These are phyloP conservation scores for Plasmodium knowlesi DNA, from an alignment of 169 alveolate species.

Conservation along the genomic window DNA sequence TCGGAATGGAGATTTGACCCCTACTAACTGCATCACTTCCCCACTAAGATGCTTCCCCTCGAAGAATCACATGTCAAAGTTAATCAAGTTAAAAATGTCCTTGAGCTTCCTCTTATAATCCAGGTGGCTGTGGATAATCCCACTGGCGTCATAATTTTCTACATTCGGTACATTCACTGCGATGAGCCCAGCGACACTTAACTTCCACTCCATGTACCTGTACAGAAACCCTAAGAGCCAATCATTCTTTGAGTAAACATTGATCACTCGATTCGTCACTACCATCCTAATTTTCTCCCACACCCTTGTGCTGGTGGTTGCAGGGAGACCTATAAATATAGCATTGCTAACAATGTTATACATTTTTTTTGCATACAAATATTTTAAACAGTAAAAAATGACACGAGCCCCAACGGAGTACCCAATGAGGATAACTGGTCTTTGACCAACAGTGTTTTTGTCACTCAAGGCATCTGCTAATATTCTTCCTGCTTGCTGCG, in stretches of 20 bases:
- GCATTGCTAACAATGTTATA: conserved; percentile 88
- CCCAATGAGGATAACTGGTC: conserved; percentile 93
- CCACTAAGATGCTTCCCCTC: background rate
- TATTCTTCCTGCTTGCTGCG: conserved; percentile 90
- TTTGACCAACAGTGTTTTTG: conserved; percentile 87
- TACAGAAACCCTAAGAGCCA: conserved; percentile 93
- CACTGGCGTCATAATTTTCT: conserved; percentile 89
- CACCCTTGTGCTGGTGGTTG: conserved; percentile 85
- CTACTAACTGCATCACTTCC: background rate
- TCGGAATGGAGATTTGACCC: background rate
- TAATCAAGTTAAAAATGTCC: conserved; percentile 76
- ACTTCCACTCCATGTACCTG: conserved; percentile 91
- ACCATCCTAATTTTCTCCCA: conserved; percentile 91
- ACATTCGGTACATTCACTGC: conserved; percentile 83
- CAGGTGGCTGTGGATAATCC: conserved; percentile 82
- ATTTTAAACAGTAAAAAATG: conserved; percentile 88
- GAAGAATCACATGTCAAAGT: conserved; percentile 55
- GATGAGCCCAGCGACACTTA: conserved; percentile 87
- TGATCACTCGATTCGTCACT: conserved; percentile 91
- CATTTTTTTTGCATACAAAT: conserved; percentile 83
- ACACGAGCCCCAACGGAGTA: conserved; percentile 94
- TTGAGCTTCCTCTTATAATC: conserved; percentile 79
- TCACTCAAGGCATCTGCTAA: conserved; percentile 92
- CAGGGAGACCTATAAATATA: conserved; percentile 91
- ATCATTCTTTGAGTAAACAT: conserved; percentile 90